Percentiles rank a stretch among this genome's conserved stretches.
These are phyloP conservation scores for Suhomyces panamericanus DNA, from an alignment of 1,139 yeast species.

Conservation along the genomic window DNA sequence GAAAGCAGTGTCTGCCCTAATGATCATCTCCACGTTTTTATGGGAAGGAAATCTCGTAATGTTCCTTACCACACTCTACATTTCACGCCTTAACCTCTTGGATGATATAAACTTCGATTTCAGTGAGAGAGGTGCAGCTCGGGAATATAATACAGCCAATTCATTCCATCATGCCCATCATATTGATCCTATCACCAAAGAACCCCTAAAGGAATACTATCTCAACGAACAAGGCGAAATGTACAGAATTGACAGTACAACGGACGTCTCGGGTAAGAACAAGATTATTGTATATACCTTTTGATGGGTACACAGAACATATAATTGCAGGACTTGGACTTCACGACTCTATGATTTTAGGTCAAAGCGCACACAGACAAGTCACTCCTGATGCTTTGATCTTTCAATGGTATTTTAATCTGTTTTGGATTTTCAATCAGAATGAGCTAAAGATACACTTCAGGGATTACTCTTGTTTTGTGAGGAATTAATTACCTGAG, in stretches of 20 bases:
- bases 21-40: conserved; percentile 40
- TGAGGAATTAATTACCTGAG: too few relatives aligned
- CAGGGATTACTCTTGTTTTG: too few relatives aligned
- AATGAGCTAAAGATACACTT: too few relatives aligned
- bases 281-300: conserved; percentile 39
- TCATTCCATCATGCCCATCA: background rate
- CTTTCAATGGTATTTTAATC: too few relatives aligned
- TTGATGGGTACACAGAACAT: background rate
- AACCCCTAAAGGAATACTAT: conserved; percentile 28
- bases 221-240: conserved; percentile 39
- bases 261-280: conserved; percentile 29
- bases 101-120: conserved; percentile 41
- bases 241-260: conserved; percentile 30
- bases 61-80: conserved; percentile 43
- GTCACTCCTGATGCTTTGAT: too few relatives aligned
- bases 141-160: conserved; percentile 10
- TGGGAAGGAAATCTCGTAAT: conserved; percentile 43
- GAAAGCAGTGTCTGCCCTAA: conserved; percentile 40
- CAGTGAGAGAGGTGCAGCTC: conserved; percentile 23
- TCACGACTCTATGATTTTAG: too few relatives aligned
- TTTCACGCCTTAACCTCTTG: conserved; percentile 39
- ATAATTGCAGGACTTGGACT: too few relatives aligned
- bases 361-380: too few relatives aligned
- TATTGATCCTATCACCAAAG: conserved; percentile 13
- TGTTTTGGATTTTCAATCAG: too few relatives aligned